Base-by-base conservation (phyloP, 441 rosid species). In the Jatropha multifida region DNA sequence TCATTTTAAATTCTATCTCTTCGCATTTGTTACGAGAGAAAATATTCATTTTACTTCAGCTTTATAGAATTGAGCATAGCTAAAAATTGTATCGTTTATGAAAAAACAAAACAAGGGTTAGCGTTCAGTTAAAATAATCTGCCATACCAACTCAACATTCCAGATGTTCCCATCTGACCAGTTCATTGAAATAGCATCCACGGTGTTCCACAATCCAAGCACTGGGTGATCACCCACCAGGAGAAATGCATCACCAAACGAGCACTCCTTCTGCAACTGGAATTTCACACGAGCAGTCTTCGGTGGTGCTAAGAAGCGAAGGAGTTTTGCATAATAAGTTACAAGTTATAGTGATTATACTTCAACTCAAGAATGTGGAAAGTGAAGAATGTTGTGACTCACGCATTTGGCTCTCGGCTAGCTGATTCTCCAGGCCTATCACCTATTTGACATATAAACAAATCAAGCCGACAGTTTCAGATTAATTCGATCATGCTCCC, bases 101-200 rank as follows among this genome's bases (percentile, higher is more conserved):
- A 32, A 32, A 2, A 32, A 32, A 32, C 32, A 32, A 32, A 23
- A 23, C 23, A 23, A 2, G 0, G 32, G 32, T 32, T 32, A 32
- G 32, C 2, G 32, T 32, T 32, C 32, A 1, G 32, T 32, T 32
- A 32, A 32, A 32, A 32, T 32, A 32, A 32, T 32, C 32, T 32
- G 32, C 32, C 32, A 44, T 79, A 87, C 90, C 85, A 84, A 59
- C 41, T 87, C 86, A 52, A 80, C 80, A 49, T 59, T 77, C 90
- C 90, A 87, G 42, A 80, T 23, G 76, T 85, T 79, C 2, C 82
- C 88, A 49, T 76, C 84, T 64, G 90, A 85, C 90, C 90, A 84
- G 63, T 61, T 77, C 78, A 85, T 64, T 1, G 90, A 81, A 8
- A 81, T 14, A 23, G 87, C 89, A 51, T 73, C 69, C 6, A 66